Evolutionary conservation across 257 asterid genomes (phyloP).

Genomic region (Capsicum chinense): DNA sequence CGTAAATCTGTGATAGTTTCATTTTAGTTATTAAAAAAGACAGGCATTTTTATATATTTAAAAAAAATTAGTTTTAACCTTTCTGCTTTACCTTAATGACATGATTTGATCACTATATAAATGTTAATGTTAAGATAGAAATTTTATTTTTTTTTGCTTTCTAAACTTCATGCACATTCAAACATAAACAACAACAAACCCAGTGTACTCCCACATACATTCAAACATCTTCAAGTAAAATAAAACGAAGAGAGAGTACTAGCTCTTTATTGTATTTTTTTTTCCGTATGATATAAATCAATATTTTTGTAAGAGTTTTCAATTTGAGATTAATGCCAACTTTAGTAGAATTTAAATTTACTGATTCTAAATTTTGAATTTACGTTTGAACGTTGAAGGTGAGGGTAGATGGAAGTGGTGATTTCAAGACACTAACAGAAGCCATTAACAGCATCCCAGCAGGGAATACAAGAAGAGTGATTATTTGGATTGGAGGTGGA

Average conservation of each 20-base stretch:
- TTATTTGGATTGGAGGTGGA: conserved; percentile 68
- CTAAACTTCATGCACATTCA: background rate
- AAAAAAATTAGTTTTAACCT: background rate
- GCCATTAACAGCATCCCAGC: conserved; percentile 64
- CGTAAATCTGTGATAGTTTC: background rate
- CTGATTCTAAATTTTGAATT: background rate
- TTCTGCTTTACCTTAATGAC: background rate
- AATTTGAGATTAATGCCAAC: background rate
- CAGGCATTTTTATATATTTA: background rate
- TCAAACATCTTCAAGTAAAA: background rate
- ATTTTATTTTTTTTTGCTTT: background rate
- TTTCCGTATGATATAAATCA: background rate
- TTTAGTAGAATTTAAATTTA: background rate
- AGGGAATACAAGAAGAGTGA: conserved; percentile 51
- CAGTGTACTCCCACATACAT: too few species aligned
- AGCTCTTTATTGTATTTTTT: background rate
- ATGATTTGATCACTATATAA: background rate
- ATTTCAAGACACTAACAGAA: conserved; percentile 61
- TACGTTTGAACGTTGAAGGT: background rate
- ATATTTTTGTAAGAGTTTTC: background rate
- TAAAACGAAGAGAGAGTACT: background rate
- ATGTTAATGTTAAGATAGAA: background rate
- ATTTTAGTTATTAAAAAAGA: background rate
- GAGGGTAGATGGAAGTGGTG: conserved; percentile 53
- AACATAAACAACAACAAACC: background rate